Percentiles rank a stretch among this genome's conserved stretches.
Evolutionary conservation across 805 yeast genomes (phyloP).

Genomic region (Ogataea ramenticola): DNA sequence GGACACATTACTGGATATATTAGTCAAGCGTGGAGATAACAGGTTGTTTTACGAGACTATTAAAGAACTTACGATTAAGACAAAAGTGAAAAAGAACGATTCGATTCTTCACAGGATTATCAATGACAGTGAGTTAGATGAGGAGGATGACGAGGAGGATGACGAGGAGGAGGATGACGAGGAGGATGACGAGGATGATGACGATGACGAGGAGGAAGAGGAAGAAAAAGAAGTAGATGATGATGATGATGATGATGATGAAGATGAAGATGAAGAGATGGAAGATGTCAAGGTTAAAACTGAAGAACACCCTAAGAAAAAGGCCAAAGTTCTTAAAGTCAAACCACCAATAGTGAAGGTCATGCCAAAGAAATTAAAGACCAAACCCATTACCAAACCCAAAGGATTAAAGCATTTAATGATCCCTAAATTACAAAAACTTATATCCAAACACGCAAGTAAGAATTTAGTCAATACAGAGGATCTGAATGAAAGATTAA

Average conservation of each 20-base stretch:
- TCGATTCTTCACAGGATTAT: background rate
- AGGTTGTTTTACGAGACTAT: slow-evolving; percentile 26
- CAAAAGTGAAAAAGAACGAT: slow-evolving; percentile 11
- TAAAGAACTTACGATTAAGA: slow-evolving; percentile 22
- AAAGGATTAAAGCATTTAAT: background rate
- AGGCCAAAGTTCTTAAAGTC: slow-evolving; percentile 1
- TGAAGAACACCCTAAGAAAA: slow-evolving; percentile 5
- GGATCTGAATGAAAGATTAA: slow-evolving; percentile 10
- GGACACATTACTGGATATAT: slow-evolving; percentile 22
- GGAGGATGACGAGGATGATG: slow-evolving; percentile 17
- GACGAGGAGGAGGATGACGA: background rate
- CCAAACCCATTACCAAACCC: background rate
- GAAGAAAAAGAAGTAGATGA: slow-evolving; percentile 17
- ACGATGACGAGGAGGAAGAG: background rate
- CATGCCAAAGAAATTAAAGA: background rate
- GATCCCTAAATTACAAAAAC: background rate
- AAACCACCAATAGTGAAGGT: background rate
- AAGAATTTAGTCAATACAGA: slow-evolving; percentile 4
- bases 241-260: slow-evolving; percentile 4
- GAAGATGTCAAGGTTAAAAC: slow-evolving; percentile 2
- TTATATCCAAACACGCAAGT: background rate
- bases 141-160: slow-evolving; percentile 9
- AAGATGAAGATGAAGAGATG: slow-evolving; percentile 4
- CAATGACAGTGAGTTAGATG: slow-evolving; percentile 13
- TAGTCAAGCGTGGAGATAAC: slow-evolving; percentile 15